phyloP scores from a whole-genome alignment of 1,284 basidiomycete species.

The Leccinum holopus region DNA sequence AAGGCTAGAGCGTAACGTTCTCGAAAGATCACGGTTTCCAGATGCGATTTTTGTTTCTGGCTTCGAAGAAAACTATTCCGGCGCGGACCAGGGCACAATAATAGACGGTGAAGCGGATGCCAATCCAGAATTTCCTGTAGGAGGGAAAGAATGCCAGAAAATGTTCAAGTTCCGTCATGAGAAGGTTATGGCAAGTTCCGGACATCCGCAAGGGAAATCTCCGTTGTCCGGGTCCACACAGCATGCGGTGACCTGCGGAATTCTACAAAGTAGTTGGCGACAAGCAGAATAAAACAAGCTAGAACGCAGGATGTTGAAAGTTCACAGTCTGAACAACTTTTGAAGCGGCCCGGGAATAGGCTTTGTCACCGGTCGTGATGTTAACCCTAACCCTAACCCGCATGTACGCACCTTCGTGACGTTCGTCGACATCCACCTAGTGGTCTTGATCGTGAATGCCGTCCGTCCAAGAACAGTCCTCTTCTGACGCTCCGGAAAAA shows the following conservation, averaged over 20 bases:
- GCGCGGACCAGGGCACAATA: not conserved
- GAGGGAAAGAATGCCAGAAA: no score
- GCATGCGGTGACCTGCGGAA: no score
- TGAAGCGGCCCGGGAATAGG: no score
- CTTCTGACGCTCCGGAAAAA: slow-evolving; percentile 10
- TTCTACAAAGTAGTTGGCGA: no score
- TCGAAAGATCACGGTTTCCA: accelerated
- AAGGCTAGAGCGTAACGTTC: not conserved
- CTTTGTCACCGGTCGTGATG: not conserved
- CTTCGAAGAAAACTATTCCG: not conserved
- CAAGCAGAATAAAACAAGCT: not conserved
- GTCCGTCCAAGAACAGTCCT: slow-evolving; percentile 23
- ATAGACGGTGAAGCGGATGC: not conserved
- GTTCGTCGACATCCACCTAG: not conserved
- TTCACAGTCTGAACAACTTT: no score
- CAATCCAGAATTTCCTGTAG: not conserved
- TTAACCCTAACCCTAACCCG: slow-evolving; percentile 18
- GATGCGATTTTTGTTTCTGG: not conserved
- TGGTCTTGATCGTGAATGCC: slow-evolving; percentile 19
- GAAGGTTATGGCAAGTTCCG: no score
- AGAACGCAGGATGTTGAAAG: no score
- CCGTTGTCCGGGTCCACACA: no score
- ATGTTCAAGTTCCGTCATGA: no score
- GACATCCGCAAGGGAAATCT: no score
- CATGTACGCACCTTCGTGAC: not conserved